Conservation (phyloP, 1,284 basidiomycete genomes). For the Flammula alnicola region DNA sequence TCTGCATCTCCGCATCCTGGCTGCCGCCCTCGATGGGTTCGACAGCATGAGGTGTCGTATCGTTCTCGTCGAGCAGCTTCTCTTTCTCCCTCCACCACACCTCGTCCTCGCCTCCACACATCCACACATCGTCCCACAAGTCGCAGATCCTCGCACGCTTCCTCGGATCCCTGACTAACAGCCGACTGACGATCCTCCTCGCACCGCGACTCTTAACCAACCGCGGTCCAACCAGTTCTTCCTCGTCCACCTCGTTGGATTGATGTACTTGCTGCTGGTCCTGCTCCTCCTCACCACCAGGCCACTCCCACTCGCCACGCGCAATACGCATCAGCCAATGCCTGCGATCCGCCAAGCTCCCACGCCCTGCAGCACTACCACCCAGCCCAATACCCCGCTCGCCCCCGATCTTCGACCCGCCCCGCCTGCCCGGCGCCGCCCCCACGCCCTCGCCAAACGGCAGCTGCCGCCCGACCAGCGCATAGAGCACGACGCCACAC, state of each 20-base stretch:
- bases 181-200: conserved; percentile 56
- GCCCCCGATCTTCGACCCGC: conserved; percentile 34
- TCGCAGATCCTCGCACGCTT: conserved; percentile 62
- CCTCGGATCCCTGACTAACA: conserved; percentile 73
- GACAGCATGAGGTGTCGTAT: no score
- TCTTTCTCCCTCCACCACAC: conserved; percentile 23
- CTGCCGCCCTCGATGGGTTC: no score
- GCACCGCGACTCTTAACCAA: conserved; percentile 54
- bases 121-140: conserved; percentile 75
- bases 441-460: conserved; percentile 58
- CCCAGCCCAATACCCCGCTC: conserved; percentile 31
- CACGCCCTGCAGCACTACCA: conserved; percentile 23
- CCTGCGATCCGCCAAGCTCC: conserved; percentile 42
- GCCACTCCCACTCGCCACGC: conserved; percentile 79
- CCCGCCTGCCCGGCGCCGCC: conserved; percentile 39
- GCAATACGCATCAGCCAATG: conserved; percentile 78
- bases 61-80: no score
- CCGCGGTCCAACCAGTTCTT: conserved; percentile 36
- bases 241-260: conserved; percentile 13
- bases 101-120: conserved; percentile 39
- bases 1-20: not conserved
- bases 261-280: conserved; percentile 2
- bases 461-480: conserved; percentile 66
- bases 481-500: conserved; percentile 84
- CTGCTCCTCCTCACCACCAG: conserved; percentile 32